Evolutionary conservation across 805 yeast species (phyloP).

Genomic region (Metschnikowia gelsemii): DNA sequence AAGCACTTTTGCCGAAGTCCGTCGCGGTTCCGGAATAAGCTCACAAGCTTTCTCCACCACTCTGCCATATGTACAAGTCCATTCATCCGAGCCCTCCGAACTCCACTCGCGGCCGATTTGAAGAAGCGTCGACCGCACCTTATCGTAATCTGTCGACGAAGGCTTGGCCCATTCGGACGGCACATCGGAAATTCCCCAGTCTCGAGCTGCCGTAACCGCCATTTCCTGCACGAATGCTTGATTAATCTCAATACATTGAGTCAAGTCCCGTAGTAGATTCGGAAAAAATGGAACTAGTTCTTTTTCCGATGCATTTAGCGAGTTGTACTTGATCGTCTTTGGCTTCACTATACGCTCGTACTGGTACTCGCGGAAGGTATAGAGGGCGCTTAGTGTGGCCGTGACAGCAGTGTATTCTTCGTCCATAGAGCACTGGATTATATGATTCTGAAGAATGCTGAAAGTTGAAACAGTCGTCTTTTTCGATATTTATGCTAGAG

Average conservation of each 20-base stretch:
- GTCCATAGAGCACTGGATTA: too few relatives aligned
- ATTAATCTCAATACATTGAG: slow-evolving; percentile 46
- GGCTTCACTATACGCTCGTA: slow-evolving; percentile 35
- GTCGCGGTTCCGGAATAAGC: slow-evolving; percentile 34
- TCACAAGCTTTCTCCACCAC: slow-evolving; percentile 36
- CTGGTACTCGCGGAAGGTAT: slow-evolving; percentile 34
- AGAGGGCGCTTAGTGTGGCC: slow-evolving; percentile 36
- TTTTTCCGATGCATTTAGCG: slow-evolving; percentile 42
- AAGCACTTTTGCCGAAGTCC: slow-evolving; percentile 45
- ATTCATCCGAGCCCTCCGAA: slow-evolving; percentile 47
- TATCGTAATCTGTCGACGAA: slow-evolving; percentile 47
- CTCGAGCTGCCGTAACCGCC: slow-evolving; percentile 43
- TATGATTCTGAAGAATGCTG: too few relatives aligned
- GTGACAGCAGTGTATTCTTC: slow-evolving; percentile 41
- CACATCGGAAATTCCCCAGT: slow-evolving; percentile 49
- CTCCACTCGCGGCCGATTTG: slow-evolving; percentile 67
- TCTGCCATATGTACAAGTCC: slow-evolving; percentile 39
- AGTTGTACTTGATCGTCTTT: slow-evolving; percentile 25
- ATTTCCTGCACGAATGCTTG: slow-evolving; percentile 42
- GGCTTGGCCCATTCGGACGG: slow-evolving; percentile 46
- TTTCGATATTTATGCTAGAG: too few relatives aligned
- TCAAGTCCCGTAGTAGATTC: slow-evolving; percentile 38
- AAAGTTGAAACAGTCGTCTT: too few relatives aligned
- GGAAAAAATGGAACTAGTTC: slow-evolving; percentile 51
- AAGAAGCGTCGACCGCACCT: slow-evolving; percentile 54